Evolutionary conservation across 2,329 filamentous ascomycete species (phyloP).

Genomic region (Emericellopsis atlantica): DNA sequence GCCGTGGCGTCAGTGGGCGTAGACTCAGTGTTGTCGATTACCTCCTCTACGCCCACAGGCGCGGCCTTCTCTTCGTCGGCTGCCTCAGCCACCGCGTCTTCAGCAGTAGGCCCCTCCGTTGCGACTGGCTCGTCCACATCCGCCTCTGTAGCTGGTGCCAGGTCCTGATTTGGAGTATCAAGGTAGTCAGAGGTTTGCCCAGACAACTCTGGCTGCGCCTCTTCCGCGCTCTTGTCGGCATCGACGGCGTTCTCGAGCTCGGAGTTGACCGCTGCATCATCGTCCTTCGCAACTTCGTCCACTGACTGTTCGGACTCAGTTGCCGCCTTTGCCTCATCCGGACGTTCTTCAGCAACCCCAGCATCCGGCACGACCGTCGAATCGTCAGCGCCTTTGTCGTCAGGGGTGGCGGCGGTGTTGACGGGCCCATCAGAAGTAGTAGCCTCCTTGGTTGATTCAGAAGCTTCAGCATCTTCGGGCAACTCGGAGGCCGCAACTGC

Average conservation of each 20-base stretch:
- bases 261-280: neutral
- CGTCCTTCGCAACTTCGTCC: neutral
- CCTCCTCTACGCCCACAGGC: conserved; percentile 1
- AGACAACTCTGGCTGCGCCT: neutral
- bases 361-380: no score
- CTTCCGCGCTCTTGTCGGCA: neutral
- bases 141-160: neutral
- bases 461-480: no score
- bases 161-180: conserved; percentile 1
- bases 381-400: no score
- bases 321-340: no score
- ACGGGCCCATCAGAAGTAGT: no score
- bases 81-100: conserved; percentile 1
- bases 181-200: no score
- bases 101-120: neutral
- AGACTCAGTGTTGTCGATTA: conserved; percentile 4
- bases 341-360: no score
- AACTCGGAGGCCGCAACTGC: no score
- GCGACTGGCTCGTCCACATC: conserved; percentile 1
- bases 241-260: neutral
- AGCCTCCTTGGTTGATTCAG: no score
- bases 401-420: no score
- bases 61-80: conserved; percentile 2
- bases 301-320: neutral
- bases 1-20: conserved; percentile 1